These are phyloP conservation scores for Santalum album DNA, from an alignment of 164 flowering plant species.

Conservation along the genomic window DNA sequence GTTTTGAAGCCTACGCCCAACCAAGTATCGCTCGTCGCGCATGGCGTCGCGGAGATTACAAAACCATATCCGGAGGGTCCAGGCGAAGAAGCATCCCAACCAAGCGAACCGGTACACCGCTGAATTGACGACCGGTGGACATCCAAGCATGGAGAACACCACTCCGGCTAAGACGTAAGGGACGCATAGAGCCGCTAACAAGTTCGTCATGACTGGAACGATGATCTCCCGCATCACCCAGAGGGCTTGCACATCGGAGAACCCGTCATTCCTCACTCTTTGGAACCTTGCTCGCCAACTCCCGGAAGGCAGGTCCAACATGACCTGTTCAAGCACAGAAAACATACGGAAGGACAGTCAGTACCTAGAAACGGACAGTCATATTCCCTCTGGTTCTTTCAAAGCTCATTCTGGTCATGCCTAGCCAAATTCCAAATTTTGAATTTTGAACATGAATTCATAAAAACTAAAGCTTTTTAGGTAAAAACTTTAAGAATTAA, in stretches of 20 bases:
- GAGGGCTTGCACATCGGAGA: slow-evolving; percentile 73
- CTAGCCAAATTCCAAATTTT: too few relatives aligned
- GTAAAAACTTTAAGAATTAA: too few relatives aligned
- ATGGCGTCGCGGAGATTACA: slow-evolving; percentile 92
- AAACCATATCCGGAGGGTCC: slow-evolving; percentile 92
- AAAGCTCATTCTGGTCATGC: too few relatives aligned
- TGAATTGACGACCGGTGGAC: slow-evolving; percentile 81
- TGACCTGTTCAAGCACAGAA: slow-evolving; percentile 81
- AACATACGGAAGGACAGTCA: too few relatives aligned
- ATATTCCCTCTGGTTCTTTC: too few relatives aligned
- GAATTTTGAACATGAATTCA: too few relatives aligned
- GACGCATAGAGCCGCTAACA: slow-evolving; percentile 84
- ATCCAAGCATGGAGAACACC: slow-evolving; percentile 81
- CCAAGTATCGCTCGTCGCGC: slow-evolving; percentile 85
- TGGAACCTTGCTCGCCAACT: slow-evolving; percentile 89
- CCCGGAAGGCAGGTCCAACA: slow-evolving; percentile 91
- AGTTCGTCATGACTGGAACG: slow-evolving; percentile 76
- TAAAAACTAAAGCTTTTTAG: too few relatives aligned
- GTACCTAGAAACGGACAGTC: too few relatives aligned
- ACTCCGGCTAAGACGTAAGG: slow-evolving; percentile 93
- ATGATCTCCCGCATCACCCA: slow-evolving; percentile 95
- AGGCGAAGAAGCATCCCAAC: slow-evolving; percentile 91
- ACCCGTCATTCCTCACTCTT: slow-evolving; percentile 92
- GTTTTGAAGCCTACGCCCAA: slow-evolving; percentile 91
- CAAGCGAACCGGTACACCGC: slow-evolving; percentile 96